These are phyloP conservation scores for Saccharomyces kudriavzevii DNA, from an alignment of 805 yeast genomes.

Conservation along the genomic window DNA sequence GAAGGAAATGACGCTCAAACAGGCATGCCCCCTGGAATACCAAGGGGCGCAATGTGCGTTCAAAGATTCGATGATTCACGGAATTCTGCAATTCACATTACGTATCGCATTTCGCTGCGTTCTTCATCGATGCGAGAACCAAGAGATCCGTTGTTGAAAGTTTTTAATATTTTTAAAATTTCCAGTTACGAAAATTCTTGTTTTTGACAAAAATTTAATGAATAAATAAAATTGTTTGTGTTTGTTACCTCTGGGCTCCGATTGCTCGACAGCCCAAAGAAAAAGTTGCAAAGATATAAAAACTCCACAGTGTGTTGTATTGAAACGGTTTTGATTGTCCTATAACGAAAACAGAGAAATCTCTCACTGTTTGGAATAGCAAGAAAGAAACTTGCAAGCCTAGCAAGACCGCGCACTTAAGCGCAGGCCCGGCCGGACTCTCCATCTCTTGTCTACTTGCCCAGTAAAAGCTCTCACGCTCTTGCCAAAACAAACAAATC, in stretches of 20 bases:
- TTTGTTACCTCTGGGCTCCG: slow-evolving; percentile 4
- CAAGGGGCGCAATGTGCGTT: slow-evolving; percentile 41
- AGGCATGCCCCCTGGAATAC: slow-evolving; percentile 35
- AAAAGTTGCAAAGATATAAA: slow-evolving; percentile 7
- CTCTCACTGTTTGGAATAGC: not conserved
- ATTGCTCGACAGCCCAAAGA: slow-evolving; percentile 6
- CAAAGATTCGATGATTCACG: slow-evolving; percentile 40
- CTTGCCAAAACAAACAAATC: not conserved
- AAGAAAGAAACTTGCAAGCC: not conserved
- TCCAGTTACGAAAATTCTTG: slow-evolving; percentile 4
- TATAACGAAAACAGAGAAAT: not conserved
- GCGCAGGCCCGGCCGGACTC: slow-evolving; percentile 18
- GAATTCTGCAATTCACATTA: slow-evolving; percentile 32
- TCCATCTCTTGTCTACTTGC: not conserved
- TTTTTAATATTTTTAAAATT: slow-evolving; percentile 26
- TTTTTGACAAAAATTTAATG: not conserved
- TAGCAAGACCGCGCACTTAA: slow-evolving; percentile 24
- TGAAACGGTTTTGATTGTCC: slow-evolving; percentile 11
- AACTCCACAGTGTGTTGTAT: slow-evolving; percentile 17
- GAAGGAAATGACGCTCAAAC: slow-evolving; percentile 36
- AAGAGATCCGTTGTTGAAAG: slow-evolving; percentile 38
- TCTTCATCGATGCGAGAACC: slow-evolving; percentile 40
- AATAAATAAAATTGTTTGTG: slow-evolving; percentile 9
- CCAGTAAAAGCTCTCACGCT: not conserved
- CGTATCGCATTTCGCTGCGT: slow-evolving; percentile 41